Evolutionary conservation across 768 basidiomycete genomes (phyloP), one percentile per base, ranked within the genome.

Genomic region (Lentinula edodes): DNA sequence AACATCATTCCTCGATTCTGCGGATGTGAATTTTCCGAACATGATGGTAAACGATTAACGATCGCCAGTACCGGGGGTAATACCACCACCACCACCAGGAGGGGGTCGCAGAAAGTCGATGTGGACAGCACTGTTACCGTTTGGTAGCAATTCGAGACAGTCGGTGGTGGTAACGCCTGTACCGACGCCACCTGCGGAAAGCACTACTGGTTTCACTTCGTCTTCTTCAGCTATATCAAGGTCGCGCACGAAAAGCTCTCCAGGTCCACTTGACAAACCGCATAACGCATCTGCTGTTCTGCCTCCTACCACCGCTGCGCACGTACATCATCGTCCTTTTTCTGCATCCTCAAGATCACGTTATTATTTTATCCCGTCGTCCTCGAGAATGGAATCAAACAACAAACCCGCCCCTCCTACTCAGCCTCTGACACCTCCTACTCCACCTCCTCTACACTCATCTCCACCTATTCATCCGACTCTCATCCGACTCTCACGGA

Each of bases 1-100:
- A 63, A 89, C 90, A 1, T n/a, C n/a, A n/a, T 91, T 94, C 70
- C 83, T 86, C 62, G 92, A 94, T 68, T 67, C 76, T 35, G 86
- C 86, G 62, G 86, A 91, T 54, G 69, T 71, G 10, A 41, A 23
- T 13, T 28, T 28, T 28, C 28, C 28, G 28, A 2, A 28, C 28
- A 28, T 28, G 28, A 28, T 28, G 3, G 28, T 28, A 28, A 28
- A 28, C 3, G 28, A 28, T 28, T 1, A 28, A 28, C 28, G 3
- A 3, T 28, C 28, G 28, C 28, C 3, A 28, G 28, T 28, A 28
- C 28, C 28, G 28, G 28, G 28, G 28, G 28, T 28, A 28, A 28
- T 28, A 28, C 2, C 28, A 28, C 28, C 28, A 28, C 28, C 3
- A 28, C 28, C 3, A 28, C 28, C 28, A n/a, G 28, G 28, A 28